Evolutionary conservation across 1,284 basidiomycete species (phyloP).

Genomic region (Irpex rosettiformis): DNA sequence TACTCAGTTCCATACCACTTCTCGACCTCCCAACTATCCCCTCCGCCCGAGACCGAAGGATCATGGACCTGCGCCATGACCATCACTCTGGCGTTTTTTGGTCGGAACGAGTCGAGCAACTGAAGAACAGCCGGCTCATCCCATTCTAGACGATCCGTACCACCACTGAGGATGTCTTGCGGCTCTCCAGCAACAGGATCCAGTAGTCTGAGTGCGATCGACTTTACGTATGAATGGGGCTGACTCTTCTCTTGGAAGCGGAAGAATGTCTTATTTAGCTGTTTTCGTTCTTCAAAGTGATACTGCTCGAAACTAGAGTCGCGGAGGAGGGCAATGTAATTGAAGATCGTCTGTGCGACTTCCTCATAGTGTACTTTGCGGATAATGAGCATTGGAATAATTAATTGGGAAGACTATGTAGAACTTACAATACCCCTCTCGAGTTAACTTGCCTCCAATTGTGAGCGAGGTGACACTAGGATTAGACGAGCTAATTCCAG

Average conservation of each 20-base stretch:
- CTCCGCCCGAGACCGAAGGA: slow-evolving; percentile 32
- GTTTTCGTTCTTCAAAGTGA: slow-evolving; percentile 54
- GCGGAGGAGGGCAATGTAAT: slow-evolving; percentile 58
- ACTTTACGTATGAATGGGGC: slow-evolving; percentile 23
- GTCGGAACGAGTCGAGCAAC: slow-evolving; percentile 20
- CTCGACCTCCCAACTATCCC: slow-evolving; percentile 36
- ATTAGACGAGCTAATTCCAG: slow-evolving; percentile 41
- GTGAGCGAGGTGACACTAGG: slow-evolving; percentile 58
- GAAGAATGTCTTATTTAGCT: slow-evolving; percentile 56
- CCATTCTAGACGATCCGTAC: slow-evolving; percentile 18
- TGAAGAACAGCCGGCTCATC: slow-evolving; percentile 20
- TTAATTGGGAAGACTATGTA: background rate
- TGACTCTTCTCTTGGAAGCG: slow-evolving; percentile 53
- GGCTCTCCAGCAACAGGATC: slow-evolving; percentile 19
- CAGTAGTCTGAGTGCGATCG: slow-evolving; percentile 18
- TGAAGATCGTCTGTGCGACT: slow-evolving; percentile 52
- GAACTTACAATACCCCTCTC: slow-evolving; percentile 51
- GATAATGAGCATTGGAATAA: background rate
- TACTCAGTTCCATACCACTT: slow-evolving; percentile 58
- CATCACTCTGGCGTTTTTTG: slow-evolving; percentile 42
- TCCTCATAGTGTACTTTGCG: slow-evolving; percentile 50
- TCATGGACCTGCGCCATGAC: slow-evolving; percentile 34
- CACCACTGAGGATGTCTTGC: slow-evolving; percentile 20
- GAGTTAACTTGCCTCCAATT: slow-evolving; percentile 52
- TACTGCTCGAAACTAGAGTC: slow-evolving; percentile 39